phyloP scores from a whole-genome alignment of 306 rosid genomes.

The Vigna angularis region DNA sequence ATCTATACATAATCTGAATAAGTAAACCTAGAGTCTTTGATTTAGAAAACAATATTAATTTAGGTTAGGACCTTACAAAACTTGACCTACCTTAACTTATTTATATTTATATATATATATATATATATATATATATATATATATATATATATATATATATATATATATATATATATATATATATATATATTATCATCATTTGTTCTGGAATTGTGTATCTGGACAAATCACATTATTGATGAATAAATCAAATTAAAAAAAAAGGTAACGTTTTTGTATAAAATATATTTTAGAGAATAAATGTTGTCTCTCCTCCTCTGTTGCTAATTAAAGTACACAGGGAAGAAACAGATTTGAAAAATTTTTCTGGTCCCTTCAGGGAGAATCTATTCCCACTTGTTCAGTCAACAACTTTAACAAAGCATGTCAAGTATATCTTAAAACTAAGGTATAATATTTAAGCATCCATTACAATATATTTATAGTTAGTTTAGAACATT shows the following conservation, averaged over 20 bases:
- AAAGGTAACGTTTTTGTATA: not conserved
- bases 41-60: not conserved
- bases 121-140: not conserved
- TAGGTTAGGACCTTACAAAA: not conserved
- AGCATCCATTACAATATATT: not conserved
- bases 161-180: not conserved
- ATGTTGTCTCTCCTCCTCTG: not conserved
- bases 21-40: not conserved
- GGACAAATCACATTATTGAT: not conserved
- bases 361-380: conserved; percentile 8
- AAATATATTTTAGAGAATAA: not conserved
- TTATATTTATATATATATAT: not conserved
- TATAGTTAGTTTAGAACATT: not conserved
- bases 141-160: not conserved
- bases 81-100: not conserved
- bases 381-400: conserved; percentile 27
- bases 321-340: not conserved
- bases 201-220: too few relatives aligned
- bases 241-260: not conserved
- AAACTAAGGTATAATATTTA: not conserved
- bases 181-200: not conserved
- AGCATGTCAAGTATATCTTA: not conserved
- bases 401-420: conserved; percentile 15
- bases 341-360: conserved; percentile 1
- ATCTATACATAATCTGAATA: not conserved